Percentiles rank a stretch among this genome's conserved stretches.
phyloP scores from a whole-genome alignment of 164 flowering plant species.

The Annona cherimola region DNA sequence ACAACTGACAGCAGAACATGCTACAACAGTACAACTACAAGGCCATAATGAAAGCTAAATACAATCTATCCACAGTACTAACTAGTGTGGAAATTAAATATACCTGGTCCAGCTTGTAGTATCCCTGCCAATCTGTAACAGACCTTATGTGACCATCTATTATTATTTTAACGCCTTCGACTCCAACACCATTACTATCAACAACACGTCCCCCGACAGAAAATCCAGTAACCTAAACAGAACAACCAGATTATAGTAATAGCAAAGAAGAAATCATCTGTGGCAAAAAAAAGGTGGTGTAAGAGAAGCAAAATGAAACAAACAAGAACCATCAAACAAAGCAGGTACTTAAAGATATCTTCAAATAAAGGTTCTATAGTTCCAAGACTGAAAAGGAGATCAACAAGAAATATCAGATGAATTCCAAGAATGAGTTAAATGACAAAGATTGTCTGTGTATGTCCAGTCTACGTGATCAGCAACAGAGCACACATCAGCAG shows the following conservation, averaged over 20 bases:
- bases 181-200: slow-evolving; percentile 74
- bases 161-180: slow-evolving; percentile 66
- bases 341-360: background rate
- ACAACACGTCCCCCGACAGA: slow-evolving; percentile 95
- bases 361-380: background rate
- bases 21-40: background rate
- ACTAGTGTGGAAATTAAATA: background rate
- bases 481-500: background rate
- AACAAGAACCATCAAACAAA: background rate
- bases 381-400: background rate
- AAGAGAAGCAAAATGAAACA: background rate
- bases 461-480: background rate
- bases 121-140: slow-evolving; percentile 69
- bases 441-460: background rate
- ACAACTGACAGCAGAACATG: background rate
- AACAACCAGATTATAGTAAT: background rate
- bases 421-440: background rate
- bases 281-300: background rate
- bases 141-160: slow-evolving; percentile 86
- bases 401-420: background rate
- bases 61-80: background rate
- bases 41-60: background rate
- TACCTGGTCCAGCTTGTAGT: slow-evolving; percentile 98
- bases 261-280: slow-evolving; percentile 1
- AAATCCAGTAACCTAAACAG: slow-evolving; percentile 89